Conservation (phyloP, 2,329 filamentous ascomycete genomes). For the Sclerotinia nivalis region DNA sequence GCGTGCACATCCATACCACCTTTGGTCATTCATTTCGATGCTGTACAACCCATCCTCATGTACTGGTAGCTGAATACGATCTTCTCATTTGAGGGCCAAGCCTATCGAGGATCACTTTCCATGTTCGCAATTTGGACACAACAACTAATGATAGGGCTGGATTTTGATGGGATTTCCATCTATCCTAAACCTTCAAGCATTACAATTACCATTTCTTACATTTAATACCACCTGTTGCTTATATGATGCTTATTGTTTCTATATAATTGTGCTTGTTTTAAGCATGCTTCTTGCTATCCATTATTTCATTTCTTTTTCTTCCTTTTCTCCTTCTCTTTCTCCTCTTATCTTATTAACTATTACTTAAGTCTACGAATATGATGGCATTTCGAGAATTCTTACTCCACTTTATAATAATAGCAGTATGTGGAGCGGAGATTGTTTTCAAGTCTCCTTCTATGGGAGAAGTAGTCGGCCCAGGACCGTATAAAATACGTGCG, state of each 20-base stretch:
- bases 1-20: not conserved
- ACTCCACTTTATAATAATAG: not conserved
- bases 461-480: constrained; percentile 10
- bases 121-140: not conserved
- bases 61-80: not conserved
- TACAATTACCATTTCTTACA: constrained; percentile 5
- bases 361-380: not conserved
- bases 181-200: constrained; percentile 1
- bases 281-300: not conserved
- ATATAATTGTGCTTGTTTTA: not conserved
- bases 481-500: constrained; percentile 9
- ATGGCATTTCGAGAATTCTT: not conserved
- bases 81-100: not conserved
- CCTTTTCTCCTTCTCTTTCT: not conserved
- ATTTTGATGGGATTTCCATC: not conserved
- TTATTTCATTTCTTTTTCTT: not conserved
- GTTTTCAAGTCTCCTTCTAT: constrained; percentile 11
- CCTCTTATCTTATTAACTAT: not conserved
- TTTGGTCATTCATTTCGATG: not conserved
- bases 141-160: not conserved
- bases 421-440: constrained; percentile 15
- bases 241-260: not conserved
- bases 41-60: not conserved
- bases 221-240: not conserved
- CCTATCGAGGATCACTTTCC: not conserved